Conservation (phyloP, 495 filamentous ascomycete species). For the Hypoxylon fuscum region DNA sequence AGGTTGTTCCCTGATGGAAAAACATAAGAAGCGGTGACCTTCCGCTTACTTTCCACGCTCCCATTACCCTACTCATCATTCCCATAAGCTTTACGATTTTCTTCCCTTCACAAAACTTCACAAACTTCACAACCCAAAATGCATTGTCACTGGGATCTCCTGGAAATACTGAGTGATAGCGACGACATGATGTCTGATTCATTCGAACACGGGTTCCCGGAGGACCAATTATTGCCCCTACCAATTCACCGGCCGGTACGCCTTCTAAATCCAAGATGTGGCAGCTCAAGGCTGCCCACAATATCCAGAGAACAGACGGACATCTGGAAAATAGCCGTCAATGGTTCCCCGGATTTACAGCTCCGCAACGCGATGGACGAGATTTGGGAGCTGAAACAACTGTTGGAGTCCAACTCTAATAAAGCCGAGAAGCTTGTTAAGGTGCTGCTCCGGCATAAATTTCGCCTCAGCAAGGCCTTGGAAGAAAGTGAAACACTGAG, state of each 20-base stretch:
- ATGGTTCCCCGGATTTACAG: conserved; percentile 1
- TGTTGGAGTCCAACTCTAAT: background rate
- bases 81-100: too few relatives aligned
- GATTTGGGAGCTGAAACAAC: conserved; percentile 1
- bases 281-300: background rate
- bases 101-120: too few relatives aligned
- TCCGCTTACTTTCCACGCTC: too few relatives aligned
- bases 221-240: background rate
- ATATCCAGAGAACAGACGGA: background rate
- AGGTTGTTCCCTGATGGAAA: background rate
- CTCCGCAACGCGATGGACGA: background rate
- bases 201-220: too few relatives aligned
- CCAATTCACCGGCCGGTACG: background rate
- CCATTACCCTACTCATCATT: too few relatives aligned
- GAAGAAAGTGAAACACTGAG: background rate
- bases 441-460: background rate
- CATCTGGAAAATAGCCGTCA: background rate
- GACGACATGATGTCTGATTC: background rate
- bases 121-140: too few relatives aligned
- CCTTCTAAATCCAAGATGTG: background rate
- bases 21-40: background rate
- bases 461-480: background rate
- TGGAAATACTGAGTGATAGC: too few relatives aligned
- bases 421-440: conserved; percentile 5
- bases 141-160: too few relatives aligned